Percentiles rank a stretch among this genome's conserved stretches.
Conservation (phyloP, 352 stramenopile species). For the Phytophthora syringae region DNA sequence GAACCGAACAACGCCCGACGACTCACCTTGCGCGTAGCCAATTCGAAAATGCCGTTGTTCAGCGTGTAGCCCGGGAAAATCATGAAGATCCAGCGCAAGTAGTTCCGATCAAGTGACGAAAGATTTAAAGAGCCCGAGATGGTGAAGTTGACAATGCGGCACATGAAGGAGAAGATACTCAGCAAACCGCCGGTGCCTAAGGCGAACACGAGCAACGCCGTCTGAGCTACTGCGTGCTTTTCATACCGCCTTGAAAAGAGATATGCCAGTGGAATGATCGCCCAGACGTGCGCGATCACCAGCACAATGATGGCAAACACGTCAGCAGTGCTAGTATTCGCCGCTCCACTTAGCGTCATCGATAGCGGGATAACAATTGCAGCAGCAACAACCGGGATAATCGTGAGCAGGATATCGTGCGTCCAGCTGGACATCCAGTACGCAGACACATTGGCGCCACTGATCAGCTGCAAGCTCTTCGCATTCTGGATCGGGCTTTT, state of each 20-base stretch:
- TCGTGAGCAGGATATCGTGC: conserved; percentile 57
- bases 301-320: conserved; percentile 49
- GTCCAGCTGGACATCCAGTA: conserved; percentile 71
- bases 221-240: conserved; percentile 68
- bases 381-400: conserved; percentile 42
- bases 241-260: conserved; percentile 67
- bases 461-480: conserved; percentile 73
- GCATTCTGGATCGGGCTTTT: conserved; percentile 73
- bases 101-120: conserved; percentile 66
- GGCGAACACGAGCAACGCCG: conserved; percentile 67
- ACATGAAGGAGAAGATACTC: conserved; percentile 83
- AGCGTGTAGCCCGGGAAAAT: conserved; percentile 72
- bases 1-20: conserved; percentile 50
- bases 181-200: conserved; percentile 66
- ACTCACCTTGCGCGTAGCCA: conserved; percentile 74
- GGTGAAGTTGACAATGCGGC: conserved; percentile 64
- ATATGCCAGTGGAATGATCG: conserved; percentile 67
- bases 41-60: conserved; percentile 76
- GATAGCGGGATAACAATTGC: conserved; percentile 49
- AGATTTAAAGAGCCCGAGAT: conserved; percentile 49
- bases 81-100: conserved; percentile 77
- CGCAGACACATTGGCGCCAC: conserved; percentile 51
- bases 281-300: conserved; percentile 50
- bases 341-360: conserved; percentile 21
- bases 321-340: conserved; percentile 33